Evolutionary conservation across 176 grass and related monocot genomes (phyloP), one percentile per base, ranked within the genome.

Genomic region (Triticum monococcum): DNA sequence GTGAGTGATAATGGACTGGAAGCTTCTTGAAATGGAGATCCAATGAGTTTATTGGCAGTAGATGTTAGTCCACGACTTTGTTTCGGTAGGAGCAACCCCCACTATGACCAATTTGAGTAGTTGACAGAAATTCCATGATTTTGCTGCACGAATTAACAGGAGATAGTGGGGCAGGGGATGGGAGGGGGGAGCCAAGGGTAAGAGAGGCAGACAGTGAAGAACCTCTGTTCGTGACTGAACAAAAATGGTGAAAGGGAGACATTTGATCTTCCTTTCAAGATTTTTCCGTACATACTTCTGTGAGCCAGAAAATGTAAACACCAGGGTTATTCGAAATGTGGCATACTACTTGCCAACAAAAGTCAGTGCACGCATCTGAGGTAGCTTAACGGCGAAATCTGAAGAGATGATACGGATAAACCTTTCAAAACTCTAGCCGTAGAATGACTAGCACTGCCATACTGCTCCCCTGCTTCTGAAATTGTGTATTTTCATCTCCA

Each of bases 1-100:
- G n/a, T 40, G n/a, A 7, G n/a, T 60, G 16, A 36, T 38, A 3
- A 24, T 79, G 20, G 57, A 62, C 5, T 62, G 8, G 60, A 6
- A 1, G 43, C 18, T 79, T 65, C 76, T 48, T 64, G 67, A 59
- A 75, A 50, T 75, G 72, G 17, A 75, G 73, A 76, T 83, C 69
- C 12, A 25, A 2, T 74, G 24, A 31, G 10, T 43, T 38, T 46
- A 46, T 48, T 74, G 38, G 20, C 6, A 52, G 20, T 11, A 14
- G 36, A 23, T 35, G 31, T 12, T 48, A 68, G 56, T 67, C 59
- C 46, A 38, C 5, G 1, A 57, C 57, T 86, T 85, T 67, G 56
- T 62, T 25, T 70, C 11, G 5, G 48, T 28, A 9, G 56, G 7
- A 64, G 52, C 61, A 24, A 18, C 67, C 33, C 37, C 36, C 37